Base-by-base conservation (phyloP, 139 green algal species). In the Zygnema cylindricum region DNA sequence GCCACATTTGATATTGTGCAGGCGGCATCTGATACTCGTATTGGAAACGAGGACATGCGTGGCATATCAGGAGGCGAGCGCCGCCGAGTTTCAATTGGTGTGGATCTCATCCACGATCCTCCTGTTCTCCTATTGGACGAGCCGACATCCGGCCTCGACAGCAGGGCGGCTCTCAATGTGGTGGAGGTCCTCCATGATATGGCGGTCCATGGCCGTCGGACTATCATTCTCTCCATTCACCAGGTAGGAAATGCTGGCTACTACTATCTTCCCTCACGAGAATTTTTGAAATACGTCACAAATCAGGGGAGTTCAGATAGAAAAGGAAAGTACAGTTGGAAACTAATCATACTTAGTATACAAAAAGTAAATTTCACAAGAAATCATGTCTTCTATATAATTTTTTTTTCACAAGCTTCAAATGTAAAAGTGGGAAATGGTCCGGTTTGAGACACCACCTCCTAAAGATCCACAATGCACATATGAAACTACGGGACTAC, bases 51-150 rank as follows among this genome's bases (percentile, higher is more conserved):
- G 82, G 40, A 79, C 16, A 41, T 82, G 23, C 69, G 90, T 7
- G 90, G 90, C 23, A 1, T 93, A 1, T 93, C 88, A 0, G 90
- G 90, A 22, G 90, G 90, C 2, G 83, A 93, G 85, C 84, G 71
- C 71, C 39, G 90, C n/a, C 82, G 90, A 3, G 90, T 93, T 36
- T 92, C 90, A 21, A 88, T 93, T 38, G 85, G 69, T 57, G 82
- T 85, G 35, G 57, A 86, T 30, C 55, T 91, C 23, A 86, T 91
- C 82, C 87, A 91, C 69, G 81, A 93, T 25, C 96, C 96, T 2
- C 88, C 87, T 0, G 86, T 97, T 23, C 89, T 98, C 55, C 97
- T 98, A 84, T 89, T 98, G 76, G 96, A 98, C 89, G 95, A 98
- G 93, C 96, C 96, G n/a, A 98, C 95, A 81, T 95, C 88, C 0